Conservation (phyloP, 768 basidiomycete species). For the Pulveroboletus sp. region DNA sequence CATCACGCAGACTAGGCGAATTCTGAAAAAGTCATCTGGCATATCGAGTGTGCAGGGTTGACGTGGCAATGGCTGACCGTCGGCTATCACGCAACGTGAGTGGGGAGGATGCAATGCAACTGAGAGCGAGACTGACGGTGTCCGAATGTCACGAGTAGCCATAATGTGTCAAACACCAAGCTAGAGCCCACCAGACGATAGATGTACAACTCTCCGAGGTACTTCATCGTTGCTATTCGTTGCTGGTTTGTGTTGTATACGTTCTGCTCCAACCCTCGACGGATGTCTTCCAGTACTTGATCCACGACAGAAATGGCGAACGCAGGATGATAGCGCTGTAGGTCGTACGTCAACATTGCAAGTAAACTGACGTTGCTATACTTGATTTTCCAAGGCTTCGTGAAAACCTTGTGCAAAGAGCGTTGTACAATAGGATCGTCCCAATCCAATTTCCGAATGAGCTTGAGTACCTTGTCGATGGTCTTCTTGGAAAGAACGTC, state of each 20-base stretch:
- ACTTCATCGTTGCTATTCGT: conserved; percentile 86
- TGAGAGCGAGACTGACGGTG: conserved; percentile 63
- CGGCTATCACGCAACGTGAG: conserved; percentile 48
- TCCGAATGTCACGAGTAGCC: conserved; percentile 93
- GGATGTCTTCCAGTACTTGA: conserved; percentile 89
- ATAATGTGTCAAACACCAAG: conserved; percentile 89
- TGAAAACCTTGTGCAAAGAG: conserved; percentile 82
- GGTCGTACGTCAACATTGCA: conserved; percentile 92
- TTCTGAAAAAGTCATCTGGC: conserved; percentile 94
- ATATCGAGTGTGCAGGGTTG: conserved; percentile 75
- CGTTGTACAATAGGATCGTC: conserved; percentile 61
- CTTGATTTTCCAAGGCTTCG: conserved; percentile 98
- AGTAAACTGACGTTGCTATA: conserved; percentile 84
- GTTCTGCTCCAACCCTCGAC: conserved; percentile 89
- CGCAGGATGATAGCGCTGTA: conserved; percentile 87
- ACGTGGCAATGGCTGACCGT: conserved; percentile 81
- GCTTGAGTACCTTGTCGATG: conserved; percentile 92
- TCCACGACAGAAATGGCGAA: conserved; percentile 89
- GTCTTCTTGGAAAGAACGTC: conserved; percentile 91
- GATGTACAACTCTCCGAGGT: conserved; percentile 95
- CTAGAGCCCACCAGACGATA: conserved; percentile 86
- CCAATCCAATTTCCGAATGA: conserved; percentile 94
- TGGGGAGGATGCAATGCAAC: background rate
- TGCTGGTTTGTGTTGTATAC: conserved; percentile 93
- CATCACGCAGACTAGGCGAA: conserved; percentile 86